Evolutionary conservation across 192 early-diverging fungal genomes (phyloP), one percentile per base, ranked within the genome.

Genomic region (Coemansia sp.): DNA sequence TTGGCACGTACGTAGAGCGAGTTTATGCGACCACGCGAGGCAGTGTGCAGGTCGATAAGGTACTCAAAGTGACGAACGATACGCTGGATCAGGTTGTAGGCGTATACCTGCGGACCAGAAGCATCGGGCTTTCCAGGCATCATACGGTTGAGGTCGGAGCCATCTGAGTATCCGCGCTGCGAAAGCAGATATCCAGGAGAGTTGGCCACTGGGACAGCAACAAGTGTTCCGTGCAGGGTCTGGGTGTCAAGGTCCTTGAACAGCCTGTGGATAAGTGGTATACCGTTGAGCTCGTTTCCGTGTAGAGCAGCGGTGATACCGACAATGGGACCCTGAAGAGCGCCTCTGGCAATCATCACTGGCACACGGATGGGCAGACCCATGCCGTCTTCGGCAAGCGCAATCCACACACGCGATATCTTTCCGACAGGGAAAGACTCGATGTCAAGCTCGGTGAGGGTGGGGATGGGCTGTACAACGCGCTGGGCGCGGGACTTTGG

Each of bases 221-320:
- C 92, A 8, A 96, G 88, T 1, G 91, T 93, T 7, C 94, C 94
- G 50, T 87, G 88, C 18, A 96, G 82, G 11, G 81, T 83, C 42
- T 83, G 68, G 7, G 90, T 86, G 60, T 89, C 85, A 48, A 96
- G 87, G 54, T 94, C 92, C 31, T 87, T 82, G 32, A 94, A 89
- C 57, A 96, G 86, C 11, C 91, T 85, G 66, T 96, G 94, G 45
- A 94, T 96, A 66, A 90, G 87, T 11, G 94, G 94, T 22, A 96
- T 91, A 22, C 94, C 94, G 64, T 96, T 96, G 51, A 96, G 80
- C 65, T 96, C 94, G 66, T 96, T 94, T 63, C 94, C 94, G 68
- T 96, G 94, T 5, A 96, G 83, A 0, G 92, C 94, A 12, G 94
- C 93, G 0, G 94, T 96, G 70, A 86, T 73, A 14, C 83, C 86